Conservation (phyloP, 1,284 basidiomycete genomes). For the Cutaneotrichosporon cavernicola region DNA sequence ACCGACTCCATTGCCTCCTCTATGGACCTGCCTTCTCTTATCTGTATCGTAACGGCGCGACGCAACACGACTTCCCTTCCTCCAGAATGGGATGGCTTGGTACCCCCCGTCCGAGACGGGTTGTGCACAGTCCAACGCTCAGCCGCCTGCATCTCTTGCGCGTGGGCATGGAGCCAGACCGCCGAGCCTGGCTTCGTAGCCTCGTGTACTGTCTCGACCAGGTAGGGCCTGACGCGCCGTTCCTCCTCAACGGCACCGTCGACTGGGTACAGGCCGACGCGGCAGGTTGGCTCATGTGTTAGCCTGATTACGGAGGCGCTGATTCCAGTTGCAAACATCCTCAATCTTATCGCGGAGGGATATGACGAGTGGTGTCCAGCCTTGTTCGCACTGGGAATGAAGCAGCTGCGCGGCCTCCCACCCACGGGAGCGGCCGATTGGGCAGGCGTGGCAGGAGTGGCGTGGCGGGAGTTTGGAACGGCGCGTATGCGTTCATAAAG, state of each 20-base stretch:
- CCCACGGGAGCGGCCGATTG: constrained; percentile 42
- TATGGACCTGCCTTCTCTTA: background rate
- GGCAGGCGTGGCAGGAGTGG: constrained; percentile 42
- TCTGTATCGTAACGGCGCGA: background rate
- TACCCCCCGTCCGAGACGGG: constrained; percentile 4
- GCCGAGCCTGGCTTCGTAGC: constrained; percentile 37
- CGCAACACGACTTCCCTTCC: background rate
- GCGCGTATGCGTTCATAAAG: constrained; percentile 51
- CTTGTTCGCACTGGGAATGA: constrained; percentile 30
- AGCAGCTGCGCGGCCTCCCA: constrained; percentile 34
- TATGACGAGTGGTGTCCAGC: constrained; percentile 35
- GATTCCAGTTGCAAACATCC: constrained; percentile 38
- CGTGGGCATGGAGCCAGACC: constrained; percentile 13
- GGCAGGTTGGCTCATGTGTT: constrained; percentile 46
- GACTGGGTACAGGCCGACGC: constrained; percentile 46
- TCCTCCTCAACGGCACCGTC: constrained; percentile 38
- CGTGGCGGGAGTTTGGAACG: constrained; percentile 41
- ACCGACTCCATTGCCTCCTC: background rate
- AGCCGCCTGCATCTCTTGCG: constrained; percentile 34
- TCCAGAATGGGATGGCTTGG: background rate
- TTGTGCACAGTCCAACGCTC: constrained; percentile 27
- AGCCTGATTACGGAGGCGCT: constrained; percentile 15
- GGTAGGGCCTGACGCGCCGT: constrained; percentile 26
- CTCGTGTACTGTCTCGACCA: constrained; percentile 32
- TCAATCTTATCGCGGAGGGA: constrained; percentile 31